Base-by-base conservation (phyloP, 306 rosid species). In the Fagus sylvatica region DNA sequence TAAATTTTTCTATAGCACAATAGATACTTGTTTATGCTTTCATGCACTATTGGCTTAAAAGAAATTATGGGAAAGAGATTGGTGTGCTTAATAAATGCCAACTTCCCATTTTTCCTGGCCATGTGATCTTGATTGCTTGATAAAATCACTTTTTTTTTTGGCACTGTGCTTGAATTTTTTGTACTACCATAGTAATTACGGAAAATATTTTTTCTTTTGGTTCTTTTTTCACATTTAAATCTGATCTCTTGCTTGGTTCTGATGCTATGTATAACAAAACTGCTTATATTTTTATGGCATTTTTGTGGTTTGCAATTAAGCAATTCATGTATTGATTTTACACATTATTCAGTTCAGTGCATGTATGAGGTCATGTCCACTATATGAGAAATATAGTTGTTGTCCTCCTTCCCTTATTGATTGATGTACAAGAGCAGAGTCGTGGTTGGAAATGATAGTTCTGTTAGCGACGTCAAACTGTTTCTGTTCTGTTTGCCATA, bases 401-500 rank as follows among this genome's bases (percentile, higher is more conserved):
- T 9, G 12, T 30, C 37, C 39, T 59, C 34, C 30, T 34, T 28
- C 69, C 36, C n/a, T 34, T 62, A 6, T 62, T 33, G 41, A 62
- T 62, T 33, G 42, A 62, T 34, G 69, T 17, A 34, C 12, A n/a
- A 6, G 42, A 6, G n/a, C 34, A 34, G 12, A 34, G 12, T 22
- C 8, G 17, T 34, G 16, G 30, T 66, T 66, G 71, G 41, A 39
- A 39, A 37, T 17, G 6, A 37, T 28, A 66, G 68, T 3, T 61
- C 34, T 61, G 68, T 59, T 30, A 22, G 65, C 37, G 28, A 59
- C 32, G 4, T 60, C 16, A 30, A 11, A 30, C 40, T 30, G 6
- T 60, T 54, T 17, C 67, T 60, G 37, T 30, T 71, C 56, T 55
- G 34, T 75, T 72, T 78, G 51, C 64, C n/a, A 54, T 74, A 56